Conservation (phyloP, 1,284 basidiomycete genomes). For the Sanghuangporus baumii region DNA sequence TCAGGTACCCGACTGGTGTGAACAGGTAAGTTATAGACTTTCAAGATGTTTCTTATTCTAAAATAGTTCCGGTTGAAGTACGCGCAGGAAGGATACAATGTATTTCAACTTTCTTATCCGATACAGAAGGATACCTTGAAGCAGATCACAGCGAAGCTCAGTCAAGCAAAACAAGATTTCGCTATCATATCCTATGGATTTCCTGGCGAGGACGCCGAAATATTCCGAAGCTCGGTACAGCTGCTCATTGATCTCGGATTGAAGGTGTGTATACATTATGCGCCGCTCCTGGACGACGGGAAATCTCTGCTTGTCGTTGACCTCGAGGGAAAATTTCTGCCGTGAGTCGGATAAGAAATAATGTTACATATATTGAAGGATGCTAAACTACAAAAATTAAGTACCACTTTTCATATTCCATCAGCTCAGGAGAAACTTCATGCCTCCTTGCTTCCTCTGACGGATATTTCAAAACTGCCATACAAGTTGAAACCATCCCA, state of each 20-base stretch:
- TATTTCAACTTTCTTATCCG: slow-evolving; percentile 31
- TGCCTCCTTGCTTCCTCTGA: slow-evolving; percentile 28
- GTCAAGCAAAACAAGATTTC: slow-evolving; percentile 24
- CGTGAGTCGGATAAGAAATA: background rate
- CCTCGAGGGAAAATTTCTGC: slow-evolving; percentile 18
- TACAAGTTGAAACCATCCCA: slow-evolving; percentile 26
- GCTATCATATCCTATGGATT: slow-evolving; percentile 37
- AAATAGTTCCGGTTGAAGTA: slow-evolving; percentile 26
- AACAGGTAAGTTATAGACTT: slow-evolving; percentile 29
- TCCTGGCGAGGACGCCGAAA: slow-evolving; percentile 21
- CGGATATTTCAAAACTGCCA: slow-evolving; percentile 25
- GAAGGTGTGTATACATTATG: slow-evolving; percentile 35
- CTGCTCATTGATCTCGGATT: slow-evolving; percentile 20
- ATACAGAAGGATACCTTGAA: slow-evolving; percentile 19
- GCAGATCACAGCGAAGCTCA: slow-evolving; percentile 12
- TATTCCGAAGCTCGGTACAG: slow-evolving; percentile 19
- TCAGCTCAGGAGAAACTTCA: slow-evolving; percentile 35
- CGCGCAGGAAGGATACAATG: slow-evolving; percentile 40
- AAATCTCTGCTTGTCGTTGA: slow-evolving; percentile 28
- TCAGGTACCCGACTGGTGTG: slow-evolving; percentile 31
- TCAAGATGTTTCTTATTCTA: background rate
- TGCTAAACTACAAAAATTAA: slow-evolving; percentile 4
- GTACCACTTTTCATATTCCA: slow-evolving; percentile 31
- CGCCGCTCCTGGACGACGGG: slow-evolving; percentile 27
- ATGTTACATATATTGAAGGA: slow-evolving; percentile 23